These are phyloP conservation scores for Monosporozyma siamensis DNA, from an alignment of 805 yeast species.

Conservation along the genomic window DNA sequence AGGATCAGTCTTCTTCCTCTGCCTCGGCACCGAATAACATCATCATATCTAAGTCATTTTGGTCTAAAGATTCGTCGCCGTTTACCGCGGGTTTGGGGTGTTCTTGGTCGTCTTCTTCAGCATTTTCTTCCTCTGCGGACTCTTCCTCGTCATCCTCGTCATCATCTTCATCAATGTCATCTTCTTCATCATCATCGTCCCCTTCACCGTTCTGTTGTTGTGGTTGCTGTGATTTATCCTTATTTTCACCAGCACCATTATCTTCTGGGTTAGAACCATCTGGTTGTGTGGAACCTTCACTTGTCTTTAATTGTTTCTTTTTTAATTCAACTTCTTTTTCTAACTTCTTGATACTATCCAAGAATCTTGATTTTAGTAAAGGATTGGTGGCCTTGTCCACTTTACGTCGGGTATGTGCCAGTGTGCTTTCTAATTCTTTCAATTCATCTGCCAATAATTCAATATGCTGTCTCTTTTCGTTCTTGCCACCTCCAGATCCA, in stretches of 20 bases:
- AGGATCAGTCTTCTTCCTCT: slow-evolving; percentile 5
- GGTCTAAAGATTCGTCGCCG: slow-evolving; percentile 27
- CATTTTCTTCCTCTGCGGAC: slow-evolving; percentile 17
- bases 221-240: neutral
- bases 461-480: slow-evolving; percentile 52
- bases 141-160: slow-evolving; percentile 31
- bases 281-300: slow-evolving; percentile 23
- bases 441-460: slow-evolving; percentile 81
- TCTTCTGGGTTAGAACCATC: slow-evolving; percentile 14
- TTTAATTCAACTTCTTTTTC: slow-evolving; percentile 77
- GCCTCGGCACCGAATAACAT: slow-evolving; percentile 32
- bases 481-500: slow-evolving; percentile 42
- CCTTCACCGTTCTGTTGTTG: slow-evolving; percentile 25
- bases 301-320: slow-evolving; percentile 48
- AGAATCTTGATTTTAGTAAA: slow-evolving; percentile 76
- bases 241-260: slow-evolving; percentile 15
- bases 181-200: slow-evolving; percentile 28
- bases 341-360: slow-evolving; percentile 68
- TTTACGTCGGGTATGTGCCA: slow-evolving; percentile 64
- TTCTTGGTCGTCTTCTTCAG: slow-evolving; percentile 16
- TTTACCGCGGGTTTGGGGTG: slow-evolving; percentile 12
- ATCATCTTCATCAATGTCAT: slow-evolving; percentile 28
- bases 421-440: slow-evolving; percentile 66
- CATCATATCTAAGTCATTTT: slow-evolving; percentile 31
- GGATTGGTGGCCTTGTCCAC: slow-evolving; percentile 70